These are phyloP conservation scores for Phytophthora multivora DNA, from an alignment of 352 stramenopile species.

Conservation along the genomic window DNA sequence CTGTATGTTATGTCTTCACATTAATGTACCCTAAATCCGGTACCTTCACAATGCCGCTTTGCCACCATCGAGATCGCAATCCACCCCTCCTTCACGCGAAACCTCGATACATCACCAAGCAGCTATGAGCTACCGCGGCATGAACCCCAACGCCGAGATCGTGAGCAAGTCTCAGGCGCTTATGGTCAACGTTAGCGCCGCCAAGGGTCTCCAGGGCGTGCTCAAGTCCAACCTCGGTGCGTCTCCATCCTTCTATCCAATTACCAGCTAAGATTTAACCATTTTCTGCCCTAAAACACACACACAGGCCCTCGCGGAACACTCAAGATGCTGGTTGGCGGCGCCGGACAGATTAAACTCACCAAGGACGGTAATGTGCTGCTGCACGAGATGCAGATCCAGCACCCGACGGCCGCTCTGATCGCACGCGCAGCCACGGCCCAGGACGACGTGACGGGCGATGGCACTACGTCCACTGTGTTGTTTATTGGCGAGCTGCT, in stretches of 20 bases:
- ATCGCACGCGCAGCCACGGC: constrained; percentile 98
- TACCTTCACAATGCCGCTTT: constrained; percentile 2
- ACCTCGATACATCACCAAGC: not conserved
- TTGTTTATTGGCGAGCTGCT: constrained; percentile 99
- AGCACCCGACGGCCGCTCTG: constrained; percentile 98
- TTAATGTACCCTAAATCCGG: constrained; percentile 4
- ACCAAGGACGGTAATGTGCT: constrained; percentile 99
- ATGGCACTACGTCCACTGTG: constrained; percentile 98
- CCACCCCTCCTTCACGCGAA: constrained; percentile 25
- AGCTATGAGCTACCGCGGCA: constrained; percentile 75
- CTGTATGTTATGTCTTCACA: not conserved
- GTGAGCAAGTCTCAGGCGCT: constrained; percentile 95
- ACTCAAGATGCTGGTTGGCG: constrained; percentile 99
- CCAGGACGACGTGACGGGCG: constrained; percentile 95
- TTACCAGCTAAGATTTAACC: constrained; percentile 10
- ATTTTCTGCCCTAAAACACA: not conserved
- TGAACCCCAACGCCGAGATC: constrained; percentile 98
- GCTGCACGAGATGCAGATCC: constrained; percentile 99
- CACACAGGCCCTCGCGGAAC: constrained; percentile 94
- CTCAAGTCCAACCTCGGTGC: constrained; percentile 92
- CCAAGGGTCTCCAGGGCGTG: constrained; percentile 96
- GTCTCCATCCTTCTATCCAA: constrained; percentile 6
- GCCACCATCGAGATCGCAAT: constrained; percentile 42
- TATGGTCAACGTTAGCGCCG: constrained; percentile 97
- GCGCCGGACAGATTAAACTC: constrained; percentile 99